A percentile compares a stretch with the other conserved stretches of the same genome.
Conservation (phyloP, 306 rosid species). For the Senna siamea region DNA sequence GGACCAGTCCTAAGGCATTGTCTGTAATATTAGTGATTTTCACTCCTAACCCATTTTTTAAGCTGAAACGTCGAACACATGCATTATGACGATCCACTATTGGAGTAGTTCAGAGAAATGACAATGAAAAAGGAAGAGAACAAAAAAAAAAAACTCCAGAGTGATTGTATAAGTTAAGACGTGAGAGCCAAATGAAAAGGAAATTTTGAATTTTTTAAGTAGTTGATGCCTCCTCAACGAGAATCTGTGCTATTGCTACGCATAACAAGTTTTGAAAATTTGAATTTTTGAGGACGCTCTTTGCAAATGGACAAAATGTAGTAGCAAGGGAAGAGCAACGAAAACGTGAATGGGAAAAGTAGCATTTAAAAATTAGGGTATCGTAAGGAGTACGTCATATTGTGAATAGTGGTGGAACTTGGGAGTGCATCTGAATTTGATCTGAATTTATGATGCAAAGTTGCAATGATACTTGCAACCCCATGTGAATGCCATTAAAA, state of each 20-base stretch:
- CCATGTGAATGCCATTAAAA: constrained; percentile 47
- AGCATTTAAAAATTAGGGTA: not conserved
- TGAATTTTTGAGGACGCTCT: not conserved
- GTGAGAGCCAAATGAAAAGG: too few relatives aligned
- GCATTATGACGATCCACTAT: not conserved
- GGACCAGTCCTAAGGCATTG: not conserved
- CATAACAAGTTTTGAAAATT: not conserved
- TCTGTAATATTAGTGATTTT: not conserved
- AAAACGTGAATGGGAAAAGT: not conserved
- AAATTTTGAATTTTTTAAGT: not conserved
- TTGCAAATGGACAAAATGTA: not conserved
- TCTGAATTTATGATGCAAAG: constrained; percentile 5
- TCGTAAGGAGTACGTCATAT: not conserved
- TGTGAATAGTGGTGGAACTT: not conserved
- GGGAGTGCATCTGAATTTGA: not conserved
- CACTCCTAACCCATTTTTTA: not conserved
- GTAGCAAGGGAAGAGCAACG: not conserved
- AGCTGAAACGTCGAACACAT: not conserved
- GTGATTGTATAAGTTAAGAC: not conserved
- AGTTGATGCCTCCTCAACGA: not conserved
- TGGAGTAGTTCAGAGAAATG: not conserved
- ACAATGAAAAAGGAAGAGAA: too few relatives aligned
- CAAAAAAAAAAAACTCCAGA: too few relatives aligned
- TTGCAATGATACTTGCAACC: not conserved
- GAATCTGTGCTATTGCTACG: not conserved